Percentiles rank a stretch among this genome's conserved stretches.
These are phyloP conservation scores for Neonectria faginata DNA, from an alignment of 2,329 filamentous ascomycete genomes.

Conservation along the genomic window DNA sequence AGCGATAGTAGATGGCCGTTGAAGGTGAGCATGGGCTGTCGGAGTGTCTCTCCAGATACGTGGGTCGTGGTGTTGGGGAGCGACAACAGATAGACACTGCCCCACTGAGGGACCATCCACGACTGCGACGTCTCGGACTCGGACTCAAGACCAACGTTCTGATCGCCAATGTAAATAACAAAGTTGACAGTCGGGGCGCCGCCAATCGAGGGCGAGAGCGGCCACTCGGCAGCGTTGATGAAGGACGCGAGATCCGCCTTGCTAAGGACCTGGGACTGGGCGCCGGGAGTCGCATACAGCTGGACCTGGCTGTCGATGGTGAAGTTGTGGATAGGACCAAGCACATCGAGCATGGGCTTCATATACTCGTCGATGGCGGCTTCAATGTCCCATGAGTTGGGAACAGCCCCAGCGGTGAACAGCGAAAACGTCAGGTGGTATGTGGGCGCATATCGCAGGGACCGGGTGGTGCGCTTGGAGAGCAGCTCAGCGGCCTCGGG, in stretches of 20 bases:
- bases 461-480: constrained; percentile 80
- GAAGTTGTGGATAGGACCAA: constrained; percentile 90
- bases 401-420: constrained; percentile 81
- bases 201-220: constrained; percentile 92
- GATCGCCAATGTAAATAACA: constrained; percentile 86
- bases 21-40: constrained; percentile 87
- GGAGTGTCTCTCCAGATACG: constrained; percentile 74
- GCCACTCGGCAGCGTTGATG: constrained; percentile 98
- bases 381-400: constrained; percentile 93
- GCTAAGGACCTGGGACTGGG: constrained; percentile 73
- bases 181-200: constrained; percentile 96
- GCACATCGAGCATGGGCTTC: constrained; percentile 80
- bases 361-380: constrained; percentile 84
- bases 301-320: constrained; percentile 97
- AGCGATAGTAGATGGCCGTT: constrained; percentile 90
- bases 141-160: constrained; percentile 70
- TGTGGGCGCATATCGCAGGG: constrained; percentile 90
- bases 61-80: constrained; percentile 57
- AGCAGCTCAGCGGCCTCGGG: constrained; percentile 67
- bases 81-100: constrained; percentile 72
- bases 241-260: constrained; percentile 93
- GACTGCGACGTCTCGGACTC: constrained; percentile 66
- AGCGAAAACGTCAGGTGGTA: constrained; percentile 97
- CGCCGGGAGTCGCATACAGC: constrained; percentile 82
- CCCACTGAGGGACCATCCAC: constrained; percentile 98